Evolutionary conservation across 306 rosid species (phyloP), one percentile per base, ranked within the genome.

Genomic region (Hippophae tibetana): DNA sequence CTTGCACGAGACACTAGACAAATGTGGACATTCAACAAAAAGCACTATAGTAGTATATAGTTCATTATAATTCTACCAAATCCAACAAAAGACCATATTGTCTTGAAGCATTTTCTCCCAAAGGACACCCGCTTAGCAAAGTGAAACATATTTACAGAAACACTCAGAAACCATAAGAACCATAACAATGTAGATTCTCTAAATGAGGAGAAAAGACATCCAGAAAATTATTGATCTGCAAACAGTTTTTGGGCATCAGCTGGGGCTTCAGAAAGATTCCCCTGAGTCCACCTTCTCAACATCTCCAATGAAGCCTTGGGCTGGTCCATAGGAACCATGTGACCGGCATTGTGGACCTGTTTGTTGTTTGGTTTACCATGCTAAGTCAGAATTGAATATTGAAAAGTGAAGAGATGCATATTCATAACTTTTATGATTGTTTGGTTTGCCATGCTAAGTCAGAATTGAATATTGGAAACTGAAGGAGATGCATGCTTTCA

Each of bases 291-390:
- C 76, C 76, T 82, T 68, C 67, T 80, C 86, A 92, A 74, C 99
- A 92, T 92, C 86, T 80, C 94, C 43, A 92, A 57, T 13, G 99
- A 61, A 67, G 99, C 96, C 84, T 84, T 80, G 12, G 99, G 99
- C 72, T 92, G 99, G 74, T 92, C 99, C 99, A 92, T 92, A 2
- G 99, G 99, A 65, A 92, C 99, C 99, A 92, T 83, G 79, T 92
- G 99, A 66, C 99, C 99, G 8, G 99, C 95, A 52, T 92, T 82
- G 43, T 78, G 96, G 50, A 92, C 99, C 99, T 92, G 87, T 61
- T 58, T 63, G 63, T 69, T 54, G 51, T 43, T 41, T 31, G 38
- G 38, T 31, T 31, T 31, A 4, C 60, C 59, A 45, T 54, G 40
- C 58, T 10, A 50, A 69, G 49, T 70, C 60, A 79, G 67, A 26